These are phyloP conservation scores for Cercospora sp. DNA, from an alignment of 2,329 filamentous ascomycete species.

Conservation along the genomic window DNA sequence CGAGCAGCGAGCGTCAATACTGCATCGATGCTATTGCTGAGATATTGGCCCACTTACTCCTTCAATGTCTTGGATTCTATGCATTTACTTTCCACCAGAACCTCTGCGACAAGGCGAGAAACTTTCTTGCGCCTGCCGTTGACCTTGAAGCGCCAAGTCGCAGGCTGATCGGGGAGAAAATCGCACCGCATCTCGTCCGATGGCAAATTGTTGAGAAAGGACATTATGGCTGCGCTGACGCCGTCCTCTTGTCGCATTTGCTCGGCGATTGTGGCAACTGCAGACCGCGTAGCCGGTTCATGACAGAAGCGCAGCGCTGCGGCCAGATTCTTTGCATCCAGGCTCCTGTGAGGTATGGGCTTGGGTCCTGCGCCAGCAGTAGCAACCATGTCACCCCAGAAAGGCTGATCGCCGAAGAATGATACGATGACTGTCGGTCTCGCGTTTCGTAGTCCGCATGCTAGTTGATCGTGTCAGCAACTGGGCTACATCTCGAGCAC, in stretches of 20 bases:
- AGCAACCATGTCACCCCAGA: conserved; percentile 73
- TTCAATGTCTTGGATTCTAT: conserved; percentile 38
- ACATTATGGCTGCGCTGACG: conserved; percentile 65
- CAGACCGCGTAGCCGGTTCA: conserved; percentile 59
- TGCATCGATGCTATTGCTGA: not conserved
- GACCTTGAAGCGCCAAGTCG: conserved; percentile 67
- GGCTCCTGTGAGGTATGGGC: conserved; percentile 66
- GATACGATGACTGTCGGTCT: conserved; percentile 74
- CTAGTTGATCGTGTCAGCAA: conserved; percentile 35
- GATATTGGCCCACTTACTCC: not conserved
- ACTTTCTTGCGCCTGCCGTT: conserved; percentile 43
- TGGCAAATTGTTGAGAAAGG: conserved; percentile 63
- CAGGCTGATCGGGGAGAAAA: conserved; percentile 62
- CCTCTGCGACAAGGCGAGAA: conserved; percentile 63
- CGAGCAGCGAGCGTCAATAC: not conserved
- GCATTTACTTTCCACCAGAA: conserved; percentile 62
- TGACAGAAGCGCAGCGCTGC: conserved; percentile 69
- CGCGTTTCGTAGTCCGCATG: conserved; percentile 69
- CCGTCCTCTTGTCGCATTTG: conserved; percentile 62
- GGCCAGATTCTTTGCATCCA: conserved; percentile 63
- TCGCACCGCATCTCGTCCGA: conserved; percentile 61
- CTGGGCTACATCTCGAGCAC: not conserved
- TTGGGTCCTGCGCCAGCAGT: conserved; percentile 64
- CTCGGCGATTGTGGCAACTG: conserved; percentile 60
- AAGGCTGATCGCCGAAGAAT: conserved; percentile 78